These are phyloP conservation scores for Dendrobium nobile DNA, from an alignment of 106 monocot genomes.

Conservation along the genomic window DNA sequence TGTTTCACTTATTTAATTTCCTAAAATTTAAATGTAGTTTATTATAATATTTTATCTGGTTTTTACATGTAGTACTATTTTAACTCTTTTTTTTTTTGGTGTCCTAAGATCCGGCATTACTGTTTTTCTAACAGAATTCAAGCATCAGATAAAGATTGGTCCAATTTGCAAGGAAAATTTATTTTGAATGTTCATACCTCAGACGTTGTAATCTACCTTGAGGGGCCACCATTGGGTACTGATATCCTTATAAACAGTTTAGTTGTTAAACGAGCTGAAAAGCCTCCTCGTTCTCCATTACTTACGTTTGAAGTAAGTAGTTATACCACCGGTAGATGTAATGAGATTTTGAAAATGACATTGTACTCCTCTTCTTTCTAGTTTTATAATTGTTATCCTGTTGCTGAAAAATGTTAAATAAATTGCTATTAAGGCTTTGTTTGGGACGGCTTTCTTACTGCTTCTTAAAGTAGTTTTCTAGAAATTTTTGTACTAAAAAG, in stretches of 20 bases:
- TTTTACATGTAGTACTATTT: background rate
- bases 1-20: background rate
- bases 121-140: slow-evolving; percentile 33
- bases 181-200: slow-evolving; percentile 61
- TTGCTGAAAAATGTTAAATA: background rate
- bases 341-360: slow-evolving; percentile 4
- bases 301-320: slow-evolving; percentile 24
- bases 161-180: slow-evolving; percentile 76
- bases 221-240: slow-evolving; percentile 76
- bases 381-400: background rate
- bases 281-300: slow-evolving; percentile 32
- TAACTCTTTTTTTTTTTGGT: background rate
- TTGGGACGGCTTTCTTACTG: too few relatives aligned
- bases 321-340: background rate
- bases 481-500: too few relatives aligned
- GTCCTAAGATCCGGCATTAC: background rate
- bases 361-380: background rate
- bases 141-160: slow-evolving; percentile 85
- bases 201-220: slow-evolving; percentile 64
- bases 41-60: background rate
- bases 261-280: slow-evolving; percentile 70
- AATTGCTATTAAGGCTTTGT: background rate
- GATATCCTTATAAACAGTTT: slow-evolving; percentile 76
- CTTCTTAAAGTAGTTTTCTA: too few relatives aligned
- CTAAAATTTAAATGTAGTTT: background rate